A percentile compares a stretch with the other conserved stretches of the same genome.
phyloP scores from a whole-genome alignment of 345 rosid species.

The Brassica cretica region DNA sequence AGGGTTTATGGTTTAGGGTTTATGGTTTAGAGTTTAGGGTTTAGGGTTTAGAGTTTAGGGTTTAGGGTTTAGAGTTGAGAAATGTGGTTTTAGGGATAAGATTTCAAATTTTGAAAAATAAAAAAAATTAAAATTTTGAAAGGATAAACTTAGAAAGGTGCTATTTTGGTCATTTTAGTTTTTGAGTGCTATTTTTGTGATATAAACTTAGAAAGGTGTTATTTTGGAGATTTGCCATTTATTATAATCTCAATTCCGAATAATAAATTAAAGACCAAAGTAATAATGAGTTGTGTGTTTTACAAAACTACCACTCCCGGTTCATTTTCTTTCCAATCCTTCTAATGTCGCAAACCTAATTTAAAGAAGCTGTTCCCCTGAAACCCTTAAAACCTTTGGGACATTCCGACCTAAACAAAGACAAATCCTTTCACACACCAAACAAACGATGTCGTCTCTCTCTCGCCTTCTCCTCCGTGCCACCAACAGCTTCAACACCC shows the following conservation, averaged over 20 bases:
- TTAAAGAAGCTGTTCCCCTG: constrained; percentile 9
- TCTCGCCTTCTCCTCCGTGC: constrained; percentile 46
- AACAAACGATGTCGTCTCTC: constrained; percentile 38
- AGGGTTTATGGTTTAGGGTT: too few relatives aligned
- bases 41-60: too few relatives aligned
- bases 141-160: too few relatives aligned
- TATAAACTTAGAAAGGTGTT: too few relatives aligned
- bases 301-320: not conserved
- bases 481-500: constrained; percentile 37
- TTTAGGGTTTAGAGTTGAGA: too few relatives aligned
- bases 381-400: not conserved
- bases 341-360: constrained; percentile 18
- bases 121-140: too few relatives aligned
- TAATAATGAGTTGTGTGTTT: not conserved
- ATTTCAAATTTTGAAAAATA: too few relatives aligned
- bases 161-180: too few relatives aligned
- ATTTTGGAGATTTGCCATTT: too few relatives aligned
- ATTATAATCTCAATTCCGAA: not conserved
- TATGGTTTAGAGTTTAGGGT: too few relatives aligned
- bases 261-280: not conserved
- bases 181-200: too few relatives aligned
- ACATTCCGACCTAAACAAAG: constrained; percentile 3
- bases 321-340: not conserved
- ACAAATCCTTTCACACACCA: not conserved
- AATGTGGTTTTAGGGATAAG: too few relatives aligned